Conservation (phyloP, 2,329 filamentous ascomycete genomes). For the Xylariaceae sp. region DNA sequence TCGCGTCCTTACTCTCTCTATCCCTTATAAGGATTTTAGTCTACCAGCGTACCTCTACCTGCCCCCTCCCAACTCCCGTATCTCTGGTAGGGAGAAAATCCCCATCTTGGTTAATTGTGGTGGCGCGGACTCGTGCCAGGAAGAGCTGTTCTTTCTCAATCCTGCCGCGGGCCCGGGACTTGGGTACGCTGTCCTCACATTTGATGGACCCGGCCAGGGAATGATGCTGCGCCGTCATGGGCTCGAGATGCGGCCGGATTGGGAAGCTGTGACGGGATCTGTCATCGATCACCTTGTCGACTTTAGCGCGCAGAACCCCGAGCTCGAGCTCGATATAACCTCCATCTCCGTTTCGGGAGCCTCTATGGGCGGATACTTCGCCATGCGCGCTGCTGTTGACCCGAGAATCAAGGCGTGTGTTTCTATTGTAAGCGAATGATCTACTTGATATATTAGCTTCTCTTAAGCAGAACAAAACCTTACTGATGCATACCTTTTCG, state of each 20-base stretch:
- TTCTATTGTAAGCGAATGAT: constrained; percentile 3
- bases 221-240: constrained; percentile 33
- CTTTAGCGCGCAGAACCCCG: constrained; percentile 1
- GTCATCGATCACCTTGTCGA: constrained; percentile 2
- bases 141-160: constrained; percentile 43
- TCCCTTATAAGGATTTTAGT: too few species aligned
- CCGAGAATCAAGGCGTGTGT: constrained; percentile 17
- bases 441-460: not conserved
- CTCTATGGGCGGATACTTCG: constrained; percentile 19
- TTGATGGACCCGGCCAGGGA: constrained; percentile 50
- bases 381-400: constrained; percentile 15
- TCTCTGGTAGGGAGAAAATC: too few species aligned
- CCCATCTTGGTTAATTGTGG: constrained; percentile 39
- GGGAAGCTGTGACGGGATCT: constrained; percentile 3
- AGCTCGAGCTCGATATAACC: constrained; percentile 5
- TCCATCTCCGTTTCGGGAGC: constrained; percentile 10
- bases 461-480: too few species aligned
- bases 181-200: constrained; percentile 48
- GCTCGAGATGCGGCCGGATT: constrained; percentile 14
- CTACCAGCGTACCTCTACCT: too few species aligned
- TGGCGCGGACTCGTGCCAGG: constrained; percentile 42
- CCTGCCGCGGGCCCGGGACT: constrained; percentile 27
- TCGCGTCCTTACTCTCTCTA: not conserved
- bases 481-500: too few species aligned
- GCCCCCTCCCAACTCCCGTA: too few species aligned